phyloP scores from a whole-genome alignment of 208 protist species.

The Trichomonas gallinae region DNA sequence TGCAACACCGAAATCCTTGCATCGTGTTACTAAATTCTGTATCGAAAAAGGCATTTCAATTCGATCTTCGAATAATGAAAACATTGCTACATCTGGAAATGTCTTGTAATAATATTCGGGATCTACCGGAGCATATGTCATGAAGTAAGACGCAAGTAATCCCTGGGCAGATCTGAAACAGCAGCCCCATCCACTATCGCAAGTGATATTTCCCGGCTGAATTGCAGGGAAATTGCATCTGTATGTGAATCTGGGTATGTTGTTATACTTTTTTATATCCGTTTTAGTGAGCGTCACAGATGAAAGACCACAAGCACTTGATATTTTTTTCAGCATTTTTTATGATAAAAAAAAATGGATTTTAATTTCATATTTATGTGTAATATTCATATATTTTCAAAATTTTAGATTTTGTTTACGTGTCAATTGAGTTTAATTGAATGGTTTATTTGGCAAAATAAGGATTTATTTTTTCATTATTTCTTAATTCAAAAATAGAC shows the following conservation, averaged over 20 bases:
- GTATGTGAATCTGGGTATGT: background rate
- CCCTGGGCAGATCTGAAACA: background rate
- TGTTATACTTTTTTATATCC: background rate
- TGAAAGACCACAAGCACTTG: background rate
- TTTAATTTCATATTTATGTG: too few relatives aligned
- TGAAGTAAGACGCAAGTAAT: background rate
- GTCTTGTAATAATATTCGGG: background rate
- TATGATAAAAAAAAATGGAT: too few relatives aligned
- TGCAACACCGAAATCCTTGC: background rate
- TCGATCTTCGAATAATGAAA: background rate
- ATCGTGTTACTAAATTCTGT: background rate
- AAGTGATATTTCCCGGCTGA: background rate
- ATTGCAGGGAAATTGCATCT: background rate
- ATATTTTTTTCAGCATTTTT: background rate
- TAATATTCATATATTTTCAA: too few relatives aligned
- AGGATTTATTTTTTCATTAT: too few relatives aligned
- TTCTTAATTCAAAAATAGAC: too few relatives aligned
- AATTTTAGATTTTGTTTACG: too few relatives aligned
- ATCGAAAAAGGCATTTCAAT: background rate
- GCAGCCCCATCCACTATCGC: background rate
- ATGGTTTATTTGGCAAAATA: too few relatives aligned
- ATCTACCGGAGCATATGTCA: background rate
- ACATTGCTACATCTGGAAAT: background rate
- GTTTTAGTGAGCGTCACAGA: background rate
- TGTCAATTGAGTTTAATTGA: too few relatives aligned